These are phyloP conservation scores for Lepidium africanum DNA, from an alignment of 345 rosid genomes.

Conservation along the genomic window DNA sequence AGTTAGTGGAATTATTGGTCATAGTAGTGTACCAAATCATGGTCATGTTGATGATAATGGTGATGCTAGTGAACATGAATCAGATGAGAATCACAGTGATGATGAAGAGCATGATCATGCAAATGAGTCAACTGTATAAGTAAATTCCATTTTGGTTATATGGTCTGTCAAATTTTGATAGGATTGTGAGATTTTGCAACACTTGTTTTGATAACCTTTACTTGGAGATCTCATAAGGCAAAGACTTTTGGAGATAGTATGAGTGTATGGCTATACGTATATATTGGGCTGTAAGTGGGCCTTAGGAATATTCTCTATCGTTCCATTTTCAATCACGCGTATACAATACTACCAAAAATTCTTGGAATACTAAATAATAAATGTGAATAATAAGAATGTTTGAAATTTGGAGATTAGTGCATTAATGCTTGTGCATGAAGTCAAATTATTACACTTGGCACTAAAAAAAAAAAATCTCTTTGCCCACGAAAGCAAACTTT, in stretches of 20 bases:
- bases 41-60: slow-evolving; percentile 18
- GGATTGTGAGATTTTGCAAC: slow-evolving; percentile 5
- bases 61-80: slow-evolving; percentile 6
- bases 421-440: slow-evolving; percentile 28
- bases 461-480: not conserved
- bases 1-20: slow-evolving; percentile 15
- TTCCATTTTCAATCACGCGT: not conserved
- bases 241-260: not conserved
- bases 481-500: slow-evolving; percentile 11
- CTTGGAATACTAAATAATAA: not conserved
- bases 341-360: not conserved
- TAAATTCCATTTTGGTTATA: not conserved
- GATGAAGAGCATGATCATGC: slow-evolving; percentile 22
- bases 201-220: slow-evolving; percentile 12
- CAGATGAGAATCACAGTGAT: slow-evolving; percentile 24
- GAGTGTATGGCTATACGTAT: not conserved
- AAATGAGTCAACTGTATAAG: slow-evolving; percentile 6
- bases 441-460: slow-evolving; percentile 30
- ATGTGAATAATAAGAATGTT: slow-evolving; percentile 25
- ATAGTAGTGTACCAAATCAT: slow-evolving; percentile 11
- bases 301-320: not conserved
- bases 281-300: not conserved
- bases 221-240: not conserved
- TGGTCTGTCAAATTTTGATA: slow-evolving; percentile 15
- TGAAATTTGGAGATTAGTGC: slow-evolving; percentile 12